phyloP scores from a whole-genome alignment of 257 asterid genomes.

The Gentiana dahurica region DNA sequence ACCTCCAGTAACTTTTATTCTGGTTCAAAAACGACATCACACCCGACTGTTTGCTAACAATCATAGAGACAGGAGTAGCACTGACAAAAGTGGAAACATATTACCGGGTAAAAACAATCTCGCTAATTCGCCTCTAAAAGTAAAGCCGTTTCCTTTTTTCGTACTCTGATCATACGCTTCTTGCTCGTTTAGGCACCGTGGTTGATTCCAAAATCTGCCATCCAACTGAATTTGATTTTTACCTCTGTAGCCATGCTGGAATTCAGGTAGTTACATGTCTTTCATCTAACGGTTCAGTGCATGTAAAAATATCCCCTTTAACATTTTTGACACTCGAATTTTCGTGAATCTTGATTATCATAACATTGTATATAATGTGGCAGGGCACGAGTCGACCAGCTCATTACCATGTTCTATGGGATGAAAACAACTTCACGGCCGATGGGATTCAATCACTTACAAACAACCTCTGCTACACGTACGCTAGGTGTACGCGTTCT shows the following conservation, averaged over 20 bases:
- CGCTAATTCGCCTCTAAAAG: not conserved
- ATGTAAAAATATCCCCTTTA: no score
- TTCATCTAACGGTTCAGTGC: no score
- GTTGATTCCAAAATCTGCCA: constrained; percentile 96
- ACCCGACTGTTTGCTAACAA: constrained; percentile 85
- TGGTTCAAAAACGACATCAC: constrained; percentile 95
- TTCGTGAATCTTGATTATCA: not conserved
- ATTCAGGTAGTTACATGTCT: constrained; percentile 50
- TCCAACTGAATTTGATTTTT: constrained; percentile 92
- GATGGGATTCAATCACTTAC: constrained; percentile 94
- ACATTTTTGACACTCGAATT: not conserved
- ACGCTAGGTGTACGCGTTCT: constrained; percentile 95
- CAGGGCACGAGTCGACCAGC: constrained; percentile 99
- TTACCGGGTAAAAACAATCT: constrained; percentile 52
- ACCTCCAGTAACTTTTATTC: constrained; percentile 92
- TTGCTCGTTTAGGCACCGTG: constrained; percentile 60
- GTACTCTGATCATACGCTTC: not conserved
- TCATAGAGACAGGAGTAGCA: constrained; percentile 83
- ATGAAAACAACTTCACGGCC: constrained; percentile 91
- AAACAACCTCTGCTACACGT: constrained; percentile 91
- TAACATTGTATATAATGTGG: not conserved
- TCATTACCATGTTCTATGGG: constrained; percentile 98
- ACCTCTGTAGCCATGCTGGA: constrained; percentile 97
- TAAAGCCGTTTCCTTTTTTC: not conserved
- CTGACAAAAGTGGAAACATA: constrained; percentile 84